Base-by-base conservation (phyloP, 148 eudicot species). In the Silene conica region DNA sequence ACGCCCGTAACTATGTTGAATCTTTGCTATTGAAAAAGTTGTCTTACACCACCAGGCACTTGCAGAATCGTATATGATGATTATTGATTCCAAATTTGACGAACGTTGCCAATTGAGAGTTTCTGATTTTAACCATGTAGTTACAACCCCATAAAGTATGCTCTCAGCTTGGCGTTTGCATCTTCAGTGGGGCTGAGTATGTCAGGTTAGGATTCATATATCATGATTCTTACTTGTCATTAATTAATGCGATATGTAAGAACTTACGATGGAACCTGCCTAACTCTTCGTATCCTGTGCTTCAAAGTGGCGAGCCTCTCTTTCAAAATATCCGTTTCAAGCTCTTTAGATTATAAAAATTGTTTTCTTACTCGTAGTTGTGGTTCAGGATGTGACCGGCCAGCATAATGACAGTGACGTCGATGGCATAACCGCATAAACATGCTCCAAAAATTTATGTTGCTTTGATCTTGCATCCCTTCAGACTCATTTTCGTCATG, bases 71-170 rank as follows among this genome's bases (percentile, higher is more conserved):
- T 64, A 13, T 18, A 19, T 50, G 16, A 43, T 31, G 48, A 43
- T 60, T 54, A 43, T 60, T 54, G 12, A 41, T 12, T 34, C 31
- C 5, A 16, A 31, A 38, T 14, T 43, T 12, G 50, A 18, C 0
- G 11, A n/a, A 46, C 19, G 63, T 69, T 19, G 43, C 46, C 70
- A 23, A 63, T 56, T 10, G 64, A 23, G 52, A 61, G 52, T 59
- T 48, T 52, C 11, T 45, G 41, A 18, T 14, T 76, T 46, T 46
- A 25, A 19, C 60, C 21, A n/a, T 88, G 84, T 86, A 92, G 97
- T 86, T 90, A 25, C 57, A 57, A 59, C 93, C 97, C 20, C 77
- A 69, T 31, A 73, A 73, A 83, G 83, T 89, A 71, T 93, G 98
- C 82, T 74, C 92, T 70, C 86, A 84, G 68, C 22, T 81, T 46